Percentiles rank a stretch among this genome's conserved stretches.
Evolutionary conservation across 2,329 filamentous ascomycete genomes (phyloP).

Genomic region (Falciphora oryzae): DNA sequence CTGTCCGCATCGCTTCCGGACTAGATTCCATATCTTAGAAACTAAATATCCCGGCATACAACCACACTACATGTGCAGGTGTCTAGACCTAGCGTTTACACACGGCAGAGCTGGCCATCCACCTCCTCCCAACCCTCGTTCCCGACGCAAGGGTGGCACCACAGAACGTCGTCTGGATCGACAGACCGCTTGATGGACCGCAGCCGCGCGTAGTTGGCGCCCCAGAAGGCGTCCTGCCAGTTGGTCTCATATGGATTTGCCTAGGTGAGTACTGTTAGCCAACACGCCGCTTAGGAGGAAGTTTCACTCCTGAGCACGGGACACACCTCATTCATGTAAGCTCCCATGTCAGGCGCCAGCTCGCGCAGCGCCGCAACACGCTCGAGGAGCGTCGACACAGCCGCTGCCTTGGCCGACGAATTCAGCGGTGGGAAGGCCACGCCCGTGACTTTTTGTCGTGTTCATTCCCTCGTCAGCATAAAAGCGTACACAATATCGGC

Average conservation of each 20-base stretch:
- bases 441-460: background rate
- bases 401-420: constrained; percentile 11
- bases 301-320: background rate
- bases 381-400: constrained; percentile 10
- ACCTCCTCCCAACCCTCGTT: constrained; percentile 24
- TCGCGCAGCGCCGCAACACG: constrained; percentile 19
- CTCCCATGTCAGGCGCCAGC: constrained; percentile 20
- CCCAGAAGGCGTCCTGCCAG: constrained; percentile 23
- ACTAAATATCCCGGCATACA: too few species aligned
- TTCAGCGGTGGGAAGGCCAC: constrained; percentile 14
- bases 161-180: constrained; percentile 34
- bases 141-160: constrained; percentile 32
- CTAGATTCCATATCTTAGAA: too few species aligned
- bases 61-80: background rate
- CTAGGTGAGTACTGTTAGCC: background rate
- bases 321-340: constrained; percentile 18
- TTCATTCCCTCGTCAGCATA: background rate
- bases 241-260: constrained; percentile 16
- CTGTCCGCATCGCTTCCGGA: too few species aligned
- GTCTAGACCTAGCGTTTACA: constrained; percentile 10
- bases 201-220: constrained; percentile 28
- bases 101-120: constrained; percentile 14
- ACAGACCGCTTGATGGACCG: constrained; percentile 28
- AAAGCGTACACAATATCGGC: background rate
- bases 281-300: too few species aligned